Conservation (phyloP, 495 filamentous ascomycete genomes). For the Pyrenopolyporus hunteri region DNA sequence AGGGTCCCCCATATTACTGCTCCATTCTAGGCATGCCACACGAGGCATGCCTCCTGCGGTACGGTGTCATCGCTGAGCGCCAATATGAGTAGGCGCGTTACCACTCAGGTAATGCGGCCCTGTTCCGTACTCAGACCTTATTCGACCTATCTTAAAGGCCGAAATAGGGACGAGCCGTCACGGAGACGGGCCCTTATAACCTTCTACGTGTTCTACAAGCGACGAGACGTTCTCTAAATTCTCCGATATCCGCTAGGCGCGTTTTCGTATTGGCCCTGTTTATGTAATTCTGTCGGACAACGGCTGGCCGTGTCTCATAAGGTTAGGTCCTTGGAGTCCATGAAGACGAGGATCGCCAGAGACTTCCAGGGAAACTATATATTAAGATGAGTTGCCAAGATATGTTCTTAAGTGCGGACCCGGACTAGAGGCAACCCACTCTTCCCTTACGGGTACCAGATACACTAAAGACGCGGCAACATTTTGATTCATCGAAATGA, state of each 20-base stretch:
- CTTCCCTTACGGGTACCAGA: too few relatives aligned
- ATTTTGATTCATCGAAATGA: too few relatives aligned
- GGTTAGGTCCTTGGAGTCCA: background rate
- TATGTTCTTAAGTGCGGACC: background rate
- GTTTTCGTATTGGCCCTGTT: slow-evolving; percentile 7
- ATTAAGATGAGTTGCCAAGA: background rate
- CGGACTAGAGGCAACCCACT: background rate
- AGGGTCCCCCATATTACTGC: background rate
- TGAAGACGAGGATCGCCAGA: background rate
- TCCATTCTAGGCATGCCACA: background rate
- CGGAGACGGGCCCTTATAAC: slow-evolving; percentile 22
- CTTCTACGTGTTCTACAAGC: slow-evolving; percentile 11
- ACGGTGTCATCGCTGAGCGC: background rate
- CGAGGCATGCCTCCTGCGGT: background rate
- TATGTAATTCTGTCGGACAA: background rate
- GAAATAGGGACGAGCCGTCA: slow-evolving; percentile 35
- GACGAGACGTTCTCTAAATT: slow-evolving; percentile 3
- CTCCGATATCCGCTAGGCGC: slow-evolving; percentile 4
- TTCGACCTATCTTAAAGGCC: slow-evolving; percentile 22
- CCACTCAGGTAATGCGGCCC: slow-evolving; percentile 30
- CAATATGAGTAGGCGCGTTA: slow-evolving; percentile 5
- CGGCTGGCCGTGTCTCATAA: background rate
- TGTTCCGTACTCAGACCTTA: slow-evolving; percentile 8
- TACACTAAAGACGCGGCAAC: too few relatives aligned
- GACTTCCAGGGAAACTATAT: background rate